Base-by-base conservation (phyloP, 805 yeast species). In the Lipomyces japonicus region DNA sequence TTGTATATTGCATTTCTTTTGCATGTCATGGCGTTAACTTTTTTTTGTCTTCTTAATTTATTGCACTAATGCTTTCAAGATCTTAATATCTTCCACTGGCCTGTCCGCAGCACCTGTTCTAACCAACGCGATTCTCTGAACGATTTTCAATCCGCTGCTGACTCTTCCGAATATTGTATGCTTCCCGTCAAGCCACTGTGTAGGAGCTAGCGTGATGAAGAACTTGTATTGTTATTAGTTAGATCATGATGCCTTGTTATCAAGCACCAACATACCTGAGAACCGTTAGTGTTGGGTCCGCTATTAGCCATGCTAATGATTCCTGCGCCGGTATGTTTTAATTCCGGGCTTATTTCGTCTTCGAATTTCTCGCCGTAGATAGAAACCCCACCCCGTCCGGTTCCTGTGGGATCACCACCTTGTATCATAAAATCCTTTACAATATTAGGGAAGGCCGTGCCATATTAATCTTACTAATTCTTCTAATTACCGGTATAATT, bases 201-300 rank as follows among this genome's bases (percentile, higher is more conserved):
- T 76, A 1, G 88, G 78, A 47, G 73, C 78, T 0, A 89, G 81
- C 63, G 95, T 88, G 67, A 87, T 82, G 74, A 86, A 87, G 73
- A 87, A 87, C 74, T 87, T 95, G 44, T n/a, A 14, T 21, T 10
- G 9, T 39, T 10, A 12, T 12, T 26, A 10, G 18, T n/a, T 37
- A 12, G 22, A 12, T 19, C 12, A 19, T n/a, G 16, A 19, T 10
- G 12, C 12, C 39, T 36, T 19, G 23, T 36, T 10, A 26, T 31
- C 14, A 18, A 12, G 18, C 39, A 10, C 2, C 16, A 22, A n/a
- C 47, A n/a, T 36, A 57, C 61, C 55, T 59, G 62, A 14, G 95
- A 85, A 22, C 95, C 95, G 68, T 87, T 87, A 68, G 95, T 85
- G 79, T 85, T 84, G 69, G 93, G 93, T 59, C 96, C 96, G 53